Evolutionary conservation across 345 rosid species (phyloP).

Genomic region (Hypericum perforatum): DNA sequence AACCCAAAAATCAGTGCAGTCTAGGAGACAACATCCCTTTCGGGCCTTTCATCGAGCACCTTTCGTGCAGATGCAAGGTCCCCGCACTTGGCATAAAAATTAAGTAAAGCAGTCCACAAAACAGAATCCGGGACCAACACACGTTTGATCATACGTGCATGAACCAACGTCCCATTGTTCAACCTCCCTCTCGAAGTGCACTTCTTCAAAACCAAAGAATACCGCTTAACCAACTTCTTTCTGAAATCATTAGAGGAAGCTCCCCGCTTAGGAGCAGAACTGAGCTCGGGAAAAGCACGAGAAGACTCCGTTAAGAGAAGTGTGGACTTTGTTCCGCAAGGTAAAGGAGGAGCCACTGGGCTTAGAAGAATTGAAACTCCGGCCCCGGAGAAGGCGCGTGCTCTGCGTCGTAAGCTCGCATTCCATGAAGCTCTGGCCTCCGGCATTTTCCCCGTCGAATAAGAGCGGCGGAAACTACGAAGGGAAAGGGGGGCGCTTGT

Average conservation of each 20-base stretch:
- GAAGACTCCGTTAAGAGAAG: too few species aligned
- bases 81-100: conserved; percentile 29
- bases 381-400: too few species aligned
- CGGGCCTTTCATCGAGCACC: conserved; percentile 13
- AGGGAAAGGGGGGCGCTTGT: too few species aligned
- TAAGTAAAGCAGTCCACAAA: conserved; percentile 37
- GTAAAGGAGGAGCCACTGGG: too few species aligned
- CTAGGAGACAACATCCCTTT: not conserved
- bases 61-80: conserved; percentile 16
- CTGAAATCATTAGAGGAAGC: not conserved
- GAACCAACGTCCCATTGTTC: not conserved
- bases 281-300: too few species aligned
- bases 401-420: too few species aligned
- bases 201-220: not conserved
- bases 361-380: too few species aligned
- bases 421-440: too few species aligned
- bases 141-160: conserved; percentile 6
- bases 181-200: not conserved
- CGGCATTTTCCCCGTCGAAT: too few species aligned
- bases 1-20: conserved; percentile 1
- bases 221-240: not conserved
- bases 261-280: too few species aligned
- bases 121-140: conserved; percentile 24
- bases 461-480: too few species aligned
- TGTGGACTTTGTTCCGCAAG: too few species aligned